phyloP scores from a whole-genome alignment of 176 grass and related monocot species.

The Raddia distichophylla region DNA sequence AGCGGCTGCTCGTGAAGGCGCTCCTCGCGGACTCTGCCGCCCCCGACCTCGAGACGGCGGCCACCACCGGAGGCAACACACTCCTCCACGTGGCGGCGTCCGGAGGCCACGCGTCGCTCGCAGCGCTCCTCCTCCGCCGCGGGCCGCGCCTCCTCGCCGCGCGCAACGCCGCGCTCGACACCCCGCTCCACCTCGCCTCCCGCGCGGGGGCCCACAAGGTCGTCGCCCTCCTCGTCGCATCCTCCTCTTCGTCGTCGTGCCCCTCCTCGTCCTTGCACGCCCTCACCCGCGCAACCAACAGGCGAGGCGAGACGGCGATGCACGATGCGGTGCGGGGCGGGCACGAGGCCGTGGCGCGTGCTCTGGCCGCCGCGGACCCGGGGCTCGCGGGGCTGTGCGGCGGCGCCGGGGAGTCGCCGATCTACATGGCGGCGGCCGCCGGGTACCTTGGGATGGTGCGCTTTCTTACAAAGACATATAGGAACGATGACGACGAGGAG shows the following conservation, averaged over 20 bases:
- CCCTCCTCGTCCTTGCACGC: slow-evolving; percentile 14
- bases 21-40: slow-evolving; percentile 51
- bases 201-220: slow-evolving; percentile 50
- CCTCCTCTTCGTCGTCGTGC: neutral
- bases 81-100: slow-evolving; percentile 47
- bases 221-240: slow-evolving; percentile 38
- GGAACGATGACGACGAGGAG: slow-evolving; percentile 6
- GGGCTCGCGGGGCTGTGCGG: slow-evolving; percentile 38
- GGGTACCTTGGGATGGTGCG: slow-evolving; percentile 50
- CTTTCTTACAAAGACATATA: slow-evolving; percentile 32
- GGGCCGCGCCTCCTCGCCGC: slow-evolving; percentile 46
- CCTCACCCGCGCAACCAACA: slow-evolving; percentile 43
- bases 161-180: slow-evolving; percentile 57
- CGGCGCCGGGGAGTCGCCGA: slow-evolving; percentile 37
- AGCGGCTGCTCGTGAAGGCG: slow-evolving; percentile 56
- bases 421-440: slow-evolving; percentile 63
- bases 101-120: slow-evolving; percentile 36
- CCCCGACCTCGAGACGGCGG: slow-evolving; percentile 41
- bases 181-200: slow-evolving; percentile 55
- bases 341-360: slow-evolving; percentile 38
- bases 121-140: slow-evolving; percentile 49
- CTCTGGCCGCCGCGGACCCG: slow-evolving; percentile 38
- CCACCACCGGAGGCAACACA: slow-evolving; percentile 50
- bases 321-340: slow-evolving; percentile 59
- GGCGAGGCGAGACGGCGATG: slow-evolving; percentile 61